A percentile compares a stretch with the other conserved stretches of the same genome.
Evolutionary conservation across 108 stramenopile species (phyloP).

Genomic region (Nitzschia putrida): DNA sequence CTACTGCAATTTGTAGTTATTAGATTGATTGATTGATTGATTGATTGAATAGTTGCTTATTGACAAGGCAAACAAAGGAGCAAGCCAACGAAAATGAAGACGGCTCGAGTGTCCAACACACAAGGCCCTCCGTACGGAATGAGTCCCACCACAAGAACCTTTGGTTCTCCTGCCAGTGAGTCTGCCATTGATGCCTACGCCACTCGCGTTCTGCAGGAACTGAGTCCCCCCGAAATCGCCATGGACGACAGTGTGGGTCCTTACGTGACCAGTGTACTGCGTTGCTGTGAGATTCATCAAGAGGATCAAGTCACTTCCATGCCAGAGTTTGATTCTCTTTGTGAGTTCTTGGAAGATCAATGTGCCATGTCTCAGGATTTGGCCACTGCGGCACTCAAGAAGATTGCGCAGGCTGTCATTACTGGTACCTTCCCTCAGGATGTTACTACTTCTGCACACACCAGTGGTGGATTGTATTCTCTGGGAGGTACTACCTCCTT

Average conservation of each 20-base stretch:
- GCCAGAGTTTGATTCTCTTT: slow-evolving; percentile 60
- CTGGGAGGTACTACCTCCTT: slow-evolving; percentile 2
- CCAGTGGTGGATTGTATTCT: slow-evolving; percentile 15
- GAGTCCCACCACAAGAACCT: too few species aligned
- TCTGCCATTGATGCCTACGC: slow-evolving; percentile 66
- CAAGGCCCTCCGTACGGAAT: too few species aligned
- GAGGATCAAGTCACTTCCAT: slow-evolving; percentile 26
- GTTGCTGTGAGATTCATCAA: slow-evolving; percentile 31
- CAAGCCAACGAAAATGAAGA: too few species aligned
- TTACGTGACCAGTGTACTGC: slow-evolving; percentile 62
- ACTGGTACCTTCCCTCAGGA: slow-evolving; percentile 42
- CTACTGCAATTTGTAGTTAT: too few species aligned
- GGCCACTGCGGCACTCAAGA: slow-evolving; percentile 49
- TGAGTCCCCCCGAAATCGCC: slow-evolving; percentile 50
- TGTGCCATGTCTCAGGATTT: slow-evolving; percentile 46
- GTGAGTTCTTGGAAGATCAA: slow-evolving; percentile 74
- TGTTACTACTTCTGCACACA: background rate
- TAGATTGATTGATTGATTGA: too few species aligned
- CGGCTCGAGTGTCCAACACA: too few species aligned
- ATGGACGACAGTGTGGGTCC: slow-evolving; percentile 62
- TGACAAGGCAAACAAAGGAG: too few species aligned
- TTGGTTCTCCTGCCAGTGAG: slow-evolving; percentile 37
- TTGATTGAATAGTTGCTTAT: too few species aligned
- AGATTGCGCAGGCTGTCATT: slow-evolving; percentile 52
- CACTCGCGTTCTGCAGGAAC: slow-evolving; percentile 36